Conservation (phyloP, 2,329 filamentous ascomycete species). For the Scedosporium aurantiacum region DNA sequence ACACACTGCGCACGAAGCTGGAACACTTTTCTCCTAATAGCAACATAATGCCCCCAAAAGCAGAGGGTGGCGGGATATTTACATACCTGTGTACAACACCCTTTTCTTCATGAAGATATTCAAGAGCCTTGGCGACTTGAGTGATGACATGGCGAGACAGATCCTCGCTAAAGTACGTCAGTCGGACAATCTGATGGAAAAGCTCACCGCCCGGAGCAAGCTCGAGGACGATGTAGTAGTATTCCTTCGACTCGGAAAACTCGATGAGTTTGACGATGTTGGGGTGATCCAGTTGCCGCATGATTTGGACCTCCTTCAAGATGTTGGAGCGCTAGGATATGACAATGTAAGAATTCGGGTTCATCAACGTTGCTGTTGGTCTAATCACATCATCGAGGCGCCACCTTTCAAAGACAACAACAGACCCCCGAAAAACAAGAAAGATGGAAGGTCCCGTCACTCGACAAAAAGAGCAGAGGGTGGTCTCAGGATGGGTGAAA, state of each 20-base stretch:
- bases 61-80: not conserved
- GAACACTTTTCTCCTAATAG: too few species aligned
- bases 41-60: too few species aligned
- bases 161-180: slow-evolving; percentile 97
- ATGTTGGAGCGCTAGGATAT: slow-evolving; percentile 76
- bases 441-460: not conserved
- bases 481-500: slow-evolving; percentile 21
- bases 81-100: slow-evolving; percentile 92
- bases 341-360: not conserved
- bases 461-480: slow-evolving; percentile 18
- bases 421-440: not conserved
- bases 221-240: slow-evolving; percentile 96
- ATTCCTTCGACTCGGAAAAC: slow-evolving; percentile 86
- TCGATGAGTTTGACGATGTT: slow-evolving; percentile 92
- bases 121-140: slow-evolving; percentile 84
- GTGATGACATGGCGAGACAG: slow-evolving; percentile 88
- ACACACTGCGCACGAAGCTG: too few species aligned
- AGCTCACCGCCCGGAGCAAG: slow-evolving; percentile 90
- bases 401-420: not conserved
- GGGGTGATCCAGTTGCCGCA: slow-evolving; percentile 91
- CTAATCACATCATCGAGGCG: not conserved
- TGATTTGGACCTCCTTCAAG: slow-evolving; percentile 96
- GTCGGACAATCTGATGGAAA: slow-evolving; percentile 94
- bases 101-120: slow-evolving; percentile 88
- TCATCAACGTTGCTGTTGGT: not conserved